Conservation (phyloP, 2,329 filamentous ascomycete genomes). For the Aspergillus aculeatinus region DNA sequence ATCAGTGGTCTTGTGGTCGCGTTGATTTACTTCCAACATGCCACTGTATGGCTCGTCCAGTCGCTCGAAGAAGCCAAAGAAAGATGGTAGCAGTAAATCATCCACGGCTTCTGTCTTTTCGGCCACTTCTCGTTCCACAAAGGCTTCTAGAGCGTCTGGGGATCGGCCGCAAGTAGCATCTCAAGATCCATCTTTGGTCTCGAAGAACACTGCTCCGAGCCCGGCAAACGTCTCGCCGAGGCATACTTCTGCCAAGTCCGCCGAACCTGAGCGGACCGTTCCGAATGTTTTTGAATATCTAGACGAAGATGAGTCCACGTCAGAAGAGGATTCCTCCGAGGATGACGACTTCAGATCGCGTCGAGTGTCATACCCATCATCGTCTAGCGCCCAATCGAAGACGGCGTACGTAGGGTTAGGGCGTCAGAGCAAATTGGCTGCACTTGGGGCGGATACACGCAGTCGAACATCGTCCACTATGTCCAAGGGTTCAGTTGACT, state of each 20-base stretch:
- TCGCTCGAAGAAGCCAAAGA: conserved; percentile 30
- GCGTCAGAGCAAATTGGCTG: conserved; percentile 9
- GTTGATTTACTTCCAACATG: conserved; percentile 27
- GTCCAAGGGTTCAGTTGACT: conserved; percentile 30
- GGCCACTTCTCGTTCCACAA: conserved; percentile 20
- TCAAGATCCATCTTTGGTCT: conserved; percentile 11
- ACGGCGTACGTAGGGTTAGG: conserved; percentile 5
- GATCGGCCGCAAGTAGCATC: conserved; percentile 21
- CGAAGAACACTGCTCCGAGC: conserved; percentile 17
- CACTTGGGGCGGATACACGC: conserved; percentile 20
- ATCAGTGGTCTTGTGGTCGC: conserved; percentile 11
- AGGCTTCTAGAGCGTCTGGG: conserved; percentile 17
- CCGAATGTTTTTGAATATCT: conserved; percentile 45
- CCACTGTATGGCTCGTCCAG: conserved; percentile 26
- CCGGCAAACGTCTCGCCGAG: conserved; percentile 17
- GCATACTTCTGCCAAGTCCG: conserved; percentile 17
- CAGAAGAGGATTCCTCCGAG: conserved; percentile 22
- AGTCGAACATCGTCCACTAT: conserved; percentile 34
- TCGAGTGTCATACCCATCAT: conserved; percentile 2
- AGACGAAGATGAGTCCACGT: conserved; percentile 26
- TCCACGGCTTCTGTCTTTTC: conserved; percentile 28
- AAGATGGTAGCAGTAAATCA: conserved; percentile 28
- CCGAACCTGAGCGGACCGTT: conserved; percentile 20
- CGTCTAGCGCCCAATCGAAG: conserved; percentile 14
- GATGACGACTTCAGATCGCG: conserved; percentile 19